phyloP scores from a whole-genome alignment of 768 basidiomycete species.

The Fibroporia radiculosa region DNA sequence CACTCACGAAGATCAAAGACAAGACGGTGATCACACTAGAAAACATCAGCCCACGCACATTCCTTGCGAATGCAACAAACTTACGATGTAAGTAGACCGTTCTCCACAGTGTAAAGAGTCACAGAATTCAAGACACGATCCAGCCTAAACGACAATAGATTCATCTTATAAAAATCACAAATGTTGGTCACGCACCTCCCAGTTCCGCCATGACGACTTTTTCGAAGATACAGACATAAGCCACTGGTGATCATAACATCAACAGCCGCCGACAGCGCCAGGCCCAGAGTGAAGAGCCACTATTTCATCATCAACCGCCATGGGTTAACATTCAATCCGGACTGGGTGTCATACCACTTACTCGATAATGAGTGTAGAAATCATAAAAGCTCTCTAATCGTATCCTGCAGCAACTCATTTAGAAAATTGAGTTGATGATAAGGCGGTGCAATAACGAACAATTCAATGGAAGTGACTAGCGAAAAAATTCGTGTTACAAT shows the following conservation, averaged over 20 bases:
- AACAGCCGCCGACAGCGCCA: constrained; percentile 17
- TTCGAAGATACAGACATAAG: constrained; percentile 18
- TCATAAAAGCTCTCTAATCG: constrained; percentile 12
- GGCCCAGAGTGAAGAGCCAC: constrained; percentile 23
- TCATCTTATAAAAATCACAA: neutral
- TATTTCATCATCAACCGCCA: too few species aligned
- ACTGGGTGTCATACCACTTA: constrained; percentile 4
- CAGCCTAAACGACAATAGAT: constrained; percentile 11
- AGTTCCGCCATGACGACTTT: constrained; percentile 16
- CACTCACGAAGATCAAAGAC: constrained; percentile 21
- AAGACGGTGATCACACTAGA: constrained; percentile 15
- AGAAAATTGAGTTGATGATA: neutral
- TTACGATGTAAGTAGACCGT: constrained; percentile 21
- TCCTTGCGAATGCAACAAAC: neutral
- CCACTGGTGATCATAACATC: constrained; percentile 19
- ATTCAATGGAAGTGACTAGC: constrained; percentile 10
- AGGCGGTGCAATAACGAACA: constrained; percentile 7
- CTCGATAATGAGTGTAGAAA: constrained; percentile 14
- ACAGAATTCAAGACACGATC: constrained; percentile 21
- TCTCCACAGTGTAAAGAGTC: constrained; percentile 22
- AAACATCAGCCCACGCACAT: constrained; percentile 2
- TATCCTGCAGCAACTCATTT: constrained; percentile 9
- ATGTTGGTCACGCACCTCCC: constrained; percentile 14
- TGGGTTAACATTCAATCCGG: too few species aligned
- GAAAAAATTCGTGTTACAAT: neutral